Conservation (phyloP, 192 early-diverging fungal species). For the Jimgerdemannia flammicorona region DNA sequence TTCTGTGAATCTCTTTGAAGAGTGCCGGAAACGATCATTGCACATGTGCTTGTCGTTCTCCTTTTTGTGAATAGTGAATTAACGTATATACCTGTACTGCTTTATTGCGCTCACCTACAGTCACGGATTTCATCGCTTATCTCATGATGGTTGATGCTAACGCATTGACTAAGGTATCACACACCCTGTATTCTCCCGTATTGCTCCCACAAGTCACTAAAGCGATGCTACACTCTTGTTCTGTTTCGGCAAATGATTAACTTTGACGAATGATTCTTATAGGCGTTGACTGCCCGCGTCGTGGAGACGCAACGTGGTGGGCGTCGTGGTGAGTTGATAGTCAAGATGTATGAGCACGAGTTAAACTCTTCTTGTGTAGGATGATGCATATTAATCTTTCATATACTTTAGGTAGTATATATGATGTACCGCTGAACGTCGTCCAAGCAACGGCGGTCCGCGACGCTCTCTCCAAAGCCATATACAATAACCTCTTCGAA, state of each 20-base stretch:
- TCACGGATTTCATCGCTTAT: constrained; percentile 70
- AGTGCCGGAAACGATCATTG: too few relatives aligned
- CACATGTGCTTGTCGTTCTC: too few relatives aligned
- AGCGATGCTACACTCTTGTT: too few relatives aligned
- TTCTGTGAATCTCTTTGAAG: too few relatives aligned
- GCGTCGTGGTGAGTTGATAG: constrained; percentile 46
- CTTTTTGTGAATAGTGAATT: neutral
- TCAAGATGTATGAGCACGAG: neutral
- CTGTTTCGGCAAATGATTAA: too few relatives aligned
- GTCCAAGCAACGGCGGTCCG: constrained; percentile 87
- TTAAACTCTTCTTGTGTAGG: too few relatives aligned
- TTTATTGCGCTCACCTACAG: constrained; percentile 22
- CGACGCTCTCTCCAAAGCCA: constrained; percentile 91
- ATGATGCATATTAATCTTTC: neutral
- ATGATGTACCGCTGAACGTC: constrained; percentile 87
- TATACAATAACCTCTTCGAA: constrained; percentile 94
- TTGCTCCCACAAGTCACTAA: too few relatives aligned
- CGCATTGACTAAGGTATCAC: constrained; percentile 42
- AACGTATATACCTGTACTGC: neutral
- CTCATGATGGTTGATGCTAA: constrained; percentile 64
- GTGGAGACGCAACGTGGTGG: constrained; percentile 77
- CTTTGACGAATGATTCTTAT: neutral
- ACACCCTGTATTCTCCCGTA: too few relatives aligned
- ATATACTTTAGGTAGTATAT: constrained; percentile 42
- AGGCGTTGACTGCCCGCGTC: constrained; percentile 58